Base-by-base conservation (phyloP, 1,284 basidiomycete genomes). In the Phlebopus sp. region DNA sequence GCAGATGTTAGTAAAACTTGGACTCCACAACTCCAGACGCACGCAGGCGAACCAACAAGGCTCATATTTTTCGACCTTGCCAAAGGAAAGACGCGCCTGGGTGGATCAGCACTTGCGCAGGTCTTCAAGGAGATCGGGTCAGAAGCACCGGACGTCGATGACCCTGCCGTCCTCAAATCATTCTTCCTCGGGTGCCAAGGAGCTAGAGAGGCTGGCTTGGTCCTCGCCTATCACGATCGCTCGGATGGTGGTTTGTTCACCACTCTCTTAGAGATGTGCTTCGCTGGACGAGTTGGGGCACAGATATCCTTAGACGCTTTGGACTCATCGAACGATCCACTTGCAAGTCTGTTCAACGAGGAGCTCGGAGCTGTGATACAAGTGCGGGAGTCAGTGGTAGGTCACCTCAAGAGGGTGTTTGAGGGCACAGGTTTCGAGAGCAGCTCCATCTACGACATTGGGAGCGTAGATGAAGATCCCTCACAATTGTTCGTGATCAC, bases 171-270 rank as follows among this genome's bases (percentile, higher is more conserved):
- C 10, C 71, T 98, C 56, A 91, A 87, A 64, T 74, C 86, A 2
- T 98, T 98, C 78, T 86, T 97, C 67, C 66, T 72, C 42, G 90
- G 82, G 6, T 87, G 86, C 55, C 84, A 90, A 63, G 69, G 71
- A 5, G 74, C 93, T 41, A 86, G 87, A 62, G 63, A 69, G 49
- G 78, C 82, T 5, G 80, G 73, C 1, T 65, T 90, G 19, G 84
- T 99, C 0, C 75, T 98, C 34, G 95, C 97, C 0, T 99, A 99
- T 67, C 97, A 99, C 67, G 97, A 99, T 69, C 85, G 96, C 17
- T 98, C 96, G 0, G 97, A 99, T 61, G 97, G 97, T 47, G 97
- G 96, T 38, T 72, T 99, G 30, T 88, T 99, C 67, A 87, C 91
- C 0, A 90, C 95, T 4, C 66, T 97, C 27, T 86, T 77, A n/a